Evolutionary conservation across 192 early-diverging fungal genomes (phyloP).

Genomic region (Pilaira anomala): DNA sequence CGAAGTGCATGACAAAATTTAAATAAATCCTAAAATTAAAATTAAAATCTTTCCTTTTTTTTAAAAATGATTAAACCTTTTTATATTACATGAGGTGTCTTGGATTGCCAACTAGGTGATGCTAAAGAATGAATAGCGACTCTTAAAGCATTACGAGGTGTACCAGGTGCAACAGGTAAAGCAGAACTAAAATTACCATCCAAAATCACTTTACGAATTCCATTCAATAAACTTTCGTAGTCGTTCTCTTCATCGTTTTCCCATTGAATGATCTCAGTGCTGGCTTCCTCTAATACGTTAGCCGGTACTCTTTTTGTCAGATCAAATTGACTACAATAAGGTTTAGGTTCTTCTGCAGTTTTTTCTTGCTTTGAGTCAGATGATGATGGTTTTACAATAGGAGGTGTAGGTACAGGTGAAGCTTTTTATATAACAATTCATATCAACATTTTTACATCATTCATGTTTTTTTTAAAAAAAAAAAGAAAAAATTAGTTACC

Average conservation of each 20-base stretch:
- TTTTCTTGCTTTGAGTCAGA: not conserved
- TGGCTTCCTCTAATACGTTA: conserved; percentile 53
- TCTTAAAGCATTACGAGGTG: conserved; percentile 65
- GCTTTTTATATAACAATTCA: not conserved
- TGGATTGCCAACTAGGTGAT: conserved; percentile 74
- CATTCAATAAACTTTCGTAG: conserved; percentile 40
- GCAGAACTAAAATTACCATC: conserved; percentile 58
- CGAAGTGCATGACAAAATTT: conserved; percentile 74
- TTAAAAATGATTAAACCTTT: not conserved
- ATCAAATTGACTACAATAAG: conserved; percentile 84
- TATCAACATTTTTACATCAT: too few species aligned
- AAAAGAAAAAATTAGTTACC: conserved; percentile 27
- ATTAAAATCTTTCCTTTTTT: not conserved
- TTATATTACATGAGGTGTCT: conserved; percentile 47
- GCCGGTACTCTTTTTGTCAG: conserved; percentile 72
- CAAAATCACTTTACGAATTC: conserved; percentile 57
- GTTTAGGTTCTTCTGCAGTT: conserved; percentile 33
- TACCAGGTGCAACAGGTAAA: conserved; percentile 26
- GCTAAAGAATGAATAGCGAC: conserved; percentile 80
- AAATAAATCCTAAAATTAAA: conserved; percentile 46
- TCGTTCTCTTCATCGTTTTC: conserved; percentile 32
- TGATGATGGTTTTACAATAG: not conserved
- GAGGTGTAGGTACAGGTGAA: conserved; percentile 2
- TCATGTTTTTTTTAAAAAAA: not conserved
- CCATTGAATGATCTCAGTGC: conserved; percentile 42